Base-by-base conservation (phyloP, 1,284 basidiomycete species). In the Ustilago lituana region DNA sequence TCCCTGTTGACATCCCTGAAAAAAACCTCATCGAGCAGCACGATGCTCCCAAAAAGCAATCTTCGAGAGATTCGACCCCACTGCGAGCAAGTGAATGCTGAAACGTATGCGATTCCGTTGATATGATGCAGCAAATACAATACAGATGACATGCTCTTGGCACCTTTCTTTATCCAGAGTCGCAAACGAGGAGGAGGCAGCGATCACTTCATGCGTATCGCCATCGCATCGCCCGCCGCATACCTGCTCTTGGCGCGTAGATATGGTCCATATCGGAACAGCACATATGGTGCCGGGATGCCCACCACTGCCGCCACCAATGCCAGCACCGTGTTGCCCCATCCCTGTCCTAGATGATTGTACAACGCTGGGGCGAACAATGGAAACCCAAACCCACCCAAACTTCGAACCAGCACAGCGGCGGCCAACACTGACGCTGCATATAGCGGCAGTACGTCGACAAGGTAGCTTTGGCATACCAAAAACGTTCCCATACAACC, bases 361-460 rank as follows among this genome's bases (percentile, higher is more conserved):
- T 73, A 83, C 70, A 83, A 59, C 29, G 63, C 53, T 0, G 75
- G 74, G 1, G 77, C 74, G 12, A 76, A 75, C 4, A 83, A 53
- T 6, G 78, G 76, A 15, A 82, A 73, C 0, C 50, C 77, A 54
- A 83, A 83, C 4, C 82, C 82, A 3, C 73, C 66, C 5, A 82
- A 40, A 12, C 73, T 76, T 3, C 82, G 69, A 9, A 79, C 27
- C 37, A 77, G 71, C n/a, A 76, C 72, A 1, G 71, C 63, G 0
- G 79, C 77, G 2, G 80, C 72, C 14, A 83, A 38, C 1, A 81
- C 81, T 0, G 73, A 77, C 0, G 83, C 81, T 4, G 82, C 81
- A 24, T 79, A 76, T 15, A 83, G 41, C 2, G 66, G 67, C 69
- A 81, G 77, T 2, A 72, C 45, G 46, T 79, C 76, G 17, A 78